Evolutionary conservation across 1,284 basidiomycete genomes (phyloP).

Genomic region (Rhodotorula sp.): DNA sequence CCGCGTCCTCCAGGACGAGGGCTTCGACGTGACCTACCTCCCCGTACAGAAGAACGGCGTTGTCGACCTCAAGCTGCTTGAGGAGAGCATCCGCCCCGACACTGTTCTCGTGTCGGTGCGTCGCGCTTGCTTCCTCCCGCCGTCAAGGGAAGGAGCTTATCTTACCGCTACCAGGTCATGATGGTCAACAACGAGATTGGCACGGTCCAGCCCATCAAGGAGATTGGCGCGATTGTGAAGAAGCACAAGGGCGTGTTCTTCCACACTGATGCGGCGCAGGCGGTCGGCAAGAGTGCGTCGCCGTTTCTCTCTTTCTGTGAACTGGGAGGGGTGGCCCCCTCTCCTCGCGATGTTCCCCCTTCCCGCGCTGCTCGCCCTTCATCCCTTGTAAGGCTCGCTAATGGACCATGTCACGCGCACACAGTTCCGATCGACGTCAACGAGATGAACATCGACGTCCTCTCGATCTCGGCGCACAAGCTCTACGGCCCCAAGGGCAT

Average conservation of each 20-base stretch:
- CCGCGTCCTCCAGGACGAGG: slow-evolving; percentile 90
- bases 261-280: slow-evolving; percentile 98
- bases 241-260: slow-evolving; percentile 86
- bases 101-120: slow-evolving; percentile 73
- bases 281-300: slow-evolving; percentile 62
- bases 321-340: too few species aligned
- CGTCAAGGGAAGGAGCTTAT: too few species aligned
- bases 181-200: slow-evolving; percentile 99
- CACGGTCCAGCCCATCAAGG: slow-evolving; percentile 94
- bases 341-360: too few species aligned
- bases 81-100: slow-evolving; percentile 80
- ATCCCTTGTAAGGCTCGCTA: too few species aligned
- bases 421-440: slow-evolving; percentile 84
- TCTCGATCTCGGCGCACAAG: slow-evolving; percentile 98
- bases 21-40: slow-evolving; percentile 96
- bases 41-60: slow-evolving; percentile 88
- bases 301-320: not conserved
- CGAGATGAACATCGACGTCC: slow-evolving; percentile 90
- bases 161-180: slow-evolving; percentile 68
- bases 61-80: slow-evolving; percentile 72
- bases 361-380: too few species aligned
- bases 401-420: too few species aligned
- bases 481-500: slow-evolving; percentile 97
- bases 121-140: not conserved
- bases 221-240: slow-evolving; percentile 81